phyloP scores from a whole-genome alignment of 176 grass and related monocot species.

The Oryza rufipogon region DNA sequence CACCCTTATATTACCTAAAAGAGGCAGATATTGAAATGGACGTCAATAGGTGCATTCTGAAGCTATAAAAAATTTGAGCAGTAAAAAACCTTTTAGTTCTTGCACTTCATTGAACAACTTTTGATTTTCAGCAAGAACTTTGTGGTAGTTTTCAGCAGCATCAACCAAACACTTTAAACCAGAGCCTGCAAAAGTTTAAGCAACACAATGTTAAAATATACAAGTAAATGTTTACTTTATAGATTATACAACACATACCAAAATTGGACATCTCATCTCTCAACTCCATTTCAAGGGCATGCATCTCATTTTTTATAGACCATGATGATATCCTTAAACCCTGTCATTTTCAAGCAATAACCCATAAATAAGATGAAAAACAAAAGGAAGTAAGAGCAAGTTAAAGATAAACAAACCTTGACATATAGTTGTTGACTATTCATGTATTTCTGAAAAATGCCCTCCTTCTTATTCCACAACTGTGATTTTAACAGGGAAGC shows the following conservation, averaged over 20 bases:
- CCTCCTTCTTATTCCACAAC: slow-evolving; percentile 72
- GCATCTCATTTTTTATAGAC: slow-evolving; percentile 61
- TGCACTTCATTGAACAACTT: slow-evolving; percentile 95
- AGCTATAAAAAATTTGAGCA: not conserved
- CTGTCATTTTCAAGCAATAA: slow-evolving; percentile 39
- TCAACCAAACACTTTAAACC: slow-evolving; percentile 76
- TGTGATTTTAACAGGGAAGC: slow-evolving; percentile 56
- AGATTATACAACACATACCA: slow-evolving; percentile 45
- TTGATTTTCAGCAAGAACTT: slow-evolving; percentile 87
- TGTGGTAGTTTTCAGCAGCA: slow-evolving; percentile 91
- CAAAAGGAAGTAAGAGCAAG: slow-evolving; percentile 22
- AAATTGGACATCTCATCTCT: slow-evolving; percentile 79
- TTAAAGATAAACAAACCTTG: slow-evolving; percentile 52
- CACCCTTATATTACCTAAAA: slow-evolving; percentile 92
- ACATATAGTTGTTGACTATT: slow-evolving; percentile 57
- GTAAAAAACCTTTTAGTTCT: slow-evolving; percentile 78
- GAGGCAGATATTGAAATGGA: not conserved
- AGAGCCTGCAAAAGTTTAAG: slow-evolving; percentile 53
- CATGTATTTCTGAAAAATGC: slow-evolving; percentile 62
- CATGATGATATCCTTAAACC: slow-evolving; percentile 63
- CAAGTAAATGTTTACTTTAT: not conserved
- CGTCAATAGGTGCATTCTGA: not conserved
- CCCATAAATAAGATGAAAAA: slow-evolving; percentile 27
- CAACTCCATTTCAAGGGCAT: slow-evolving; percentile 66
- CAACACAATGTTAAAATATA: slow-evolving; percentile 19